Base-by-base conservation (phyloP, 2,329 filamentous ascomycete species). In the Fusarium pseudonygamai region DNA sequence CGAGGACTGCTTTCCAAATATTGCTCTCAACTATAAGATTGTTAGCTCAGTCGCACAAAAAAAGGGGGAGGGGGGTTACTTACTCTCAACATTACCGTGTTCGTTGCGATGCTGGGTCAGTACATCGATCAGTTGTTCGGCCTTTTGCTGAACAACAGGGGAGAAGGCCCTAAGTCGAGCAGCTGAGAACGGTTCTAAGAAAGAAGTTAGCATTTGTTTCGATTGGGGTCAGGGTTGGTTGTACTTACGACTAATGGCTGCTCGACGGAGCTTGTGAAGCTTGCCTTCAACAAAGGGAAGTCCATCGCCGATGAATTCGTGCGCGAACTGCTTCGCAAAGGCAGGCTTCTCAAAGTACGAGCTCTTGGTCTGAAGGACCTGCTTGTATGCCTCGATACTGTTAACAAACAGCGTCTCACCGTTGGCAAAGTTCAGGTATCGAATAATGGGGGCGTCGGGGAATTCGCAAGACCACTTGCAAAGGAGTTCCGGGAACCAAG, bases 211-310 rank as follows among this genome's bases (percentile, higher is more conserved):
- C 30, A 22, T 40, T 46, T 22, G 13, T 40, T n/a, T 16, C 30
- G 16, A n/a, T 22, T 43, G 22, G 34, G 14, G 10, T 20, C 20
- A 18, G 12, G 34, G 12, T 7, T n/a, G 45, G 3, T 15, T 11
- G 32, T 26, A 66, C 76, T 65, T 60, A 77, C 78, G 79, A 43
- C 77, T 78, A 18, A 85, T 69, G 58, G 81, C 71, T n/a, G 78
- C 80, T 34, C 82, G 76, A 43, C 82, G 79, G n/a, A 67, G 65
- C 42, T 77, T 78, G 55, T 85, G 83, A 50, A 79, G 73, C 16
- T 80, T 79, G 20, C 79, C 80, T 55, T 84, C 80, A 16, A 79
- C 73, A 40, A 83, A 81, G 5, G 81, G 77, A 7, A 84, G 71
- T 2, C 82, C 83, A 52, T 79, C 77, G 6, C 78, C 78, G 34